Conservation (phyloP, 176 grass and related monocot genomes). For the Oryza glaberrima region DNA sequence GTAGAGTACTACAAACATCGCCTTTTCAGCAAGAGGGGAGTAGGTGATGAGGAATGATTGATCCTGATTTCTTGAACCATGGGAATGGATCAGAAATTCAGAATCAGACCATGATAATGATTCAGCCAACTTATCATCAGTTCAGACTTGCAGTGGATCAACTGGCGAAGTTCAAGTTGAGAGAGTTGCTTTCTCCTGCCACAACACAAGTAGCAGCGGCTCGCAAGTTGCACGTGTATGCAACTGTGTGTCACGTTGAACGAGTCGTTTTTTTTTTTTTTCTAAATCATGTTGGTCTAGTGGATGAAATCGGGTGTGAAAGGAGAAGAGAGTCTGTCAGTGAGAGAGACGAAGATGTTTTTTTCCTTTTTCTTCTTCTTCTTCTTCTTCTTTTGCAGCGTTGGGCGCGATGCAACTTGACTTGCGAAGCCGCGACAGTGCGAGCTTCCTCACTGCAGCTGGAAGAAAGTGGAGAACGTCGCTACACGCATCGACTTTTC, state of each 20-base stretch:
- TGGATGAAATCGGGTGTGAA: not conserved
- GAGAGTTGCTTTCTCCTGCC: not conserved
- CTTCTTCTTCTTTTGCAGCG: not conserved
- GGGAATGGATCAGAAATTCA: not conserved
- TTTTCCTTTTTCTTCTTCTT: not conserved
- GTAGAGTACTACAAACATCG: not conserved
- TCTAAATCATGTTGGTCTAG: not conserved
- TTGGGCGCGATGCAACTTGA: not conserved
- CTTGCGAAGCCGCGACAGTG: not conserved
- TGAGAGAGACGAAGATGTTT: not conserved
- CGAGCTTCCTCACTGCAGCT: not conserved
- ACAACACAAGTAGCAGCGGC: not conserved
- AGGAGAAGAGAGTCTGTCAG: not conserved
- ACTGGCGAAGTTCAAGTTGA: too few relatives aligned
- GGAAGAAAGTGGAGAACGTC: not conserved
- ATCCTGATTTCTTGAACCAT: not conserved
- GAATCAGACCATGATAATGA: not conserved
- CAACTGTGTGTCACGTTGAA: not conserved
- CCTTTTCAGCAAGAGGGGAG: conserved; percentile 1
- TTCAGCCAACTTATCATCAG: too few relatives aligned
- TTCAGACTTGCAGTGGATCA: not conserved
- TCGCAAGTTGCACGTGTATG: not conserved
- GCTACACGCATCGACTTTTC: not conserved
- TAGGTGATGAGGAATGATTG: not conserved
- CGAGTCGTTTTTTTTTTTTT: not conserved